These are phyloP conservation scores for Chalciporus chontae DNA, from an alignment of 768 basidiomycete genomes.

Conservation along the genomic window DNA sequence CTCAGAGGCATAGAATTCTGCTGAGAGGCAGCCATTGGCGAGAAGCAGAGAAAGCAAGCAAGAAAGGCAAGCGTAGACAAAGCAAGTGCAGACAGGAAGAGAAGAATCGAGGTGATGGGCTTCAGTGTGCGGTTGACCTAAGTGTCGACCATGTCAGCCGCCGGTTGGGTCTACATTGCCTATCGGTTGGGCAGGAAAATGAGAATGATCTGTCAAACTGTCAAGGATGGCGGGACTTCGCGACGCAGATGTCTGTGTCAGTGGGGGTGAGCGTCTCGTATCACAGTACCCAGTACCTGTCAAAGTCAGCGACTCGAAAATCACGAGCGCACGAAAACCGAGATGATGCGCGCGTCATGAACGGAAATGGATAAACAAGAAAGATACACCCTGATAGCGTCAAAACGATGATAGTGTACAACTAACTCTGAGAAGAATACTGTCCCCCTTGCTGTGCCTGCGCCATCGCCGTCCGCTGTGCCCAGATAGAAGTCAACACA, in stretches of 20 bases:
- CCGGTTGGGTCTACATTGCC: background rate
- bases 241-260: background rate
- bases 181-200: background rate
- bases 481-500: background rate
- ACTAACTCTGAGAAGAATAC: constrained; percentile 29
- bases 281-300: background rate
- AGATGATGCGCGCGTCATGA: background rate
- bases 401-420: constrained; percentile 11
- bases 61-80: background rate
- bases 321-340: too few relatives aligned
- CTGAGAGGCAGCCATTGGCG: constrained; percentile 3
- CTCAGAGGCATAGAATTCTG: background rate
- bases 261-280: background rate
- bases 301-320: background rate
- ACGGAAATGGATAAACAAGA: background rate
- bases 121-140: too few relatives aligned
- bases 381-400: constrained; percentile 15
- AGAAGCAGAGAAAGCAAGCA: background rate
- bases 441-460: constrained; percentile 31
- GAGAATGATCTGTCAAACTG: too few relatives aligned
- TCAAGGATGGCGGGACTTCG: background rate
- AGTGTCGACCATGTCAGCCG: too few relatives aligned
- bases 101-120: background rate
- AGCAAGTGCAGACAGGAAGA: background rate
- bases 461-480: constrained; percentile 25